Base-by-base conservation (phyloP, 2,329 filamentous ascomycete species). In the Thelonectria rubi region DNA sequence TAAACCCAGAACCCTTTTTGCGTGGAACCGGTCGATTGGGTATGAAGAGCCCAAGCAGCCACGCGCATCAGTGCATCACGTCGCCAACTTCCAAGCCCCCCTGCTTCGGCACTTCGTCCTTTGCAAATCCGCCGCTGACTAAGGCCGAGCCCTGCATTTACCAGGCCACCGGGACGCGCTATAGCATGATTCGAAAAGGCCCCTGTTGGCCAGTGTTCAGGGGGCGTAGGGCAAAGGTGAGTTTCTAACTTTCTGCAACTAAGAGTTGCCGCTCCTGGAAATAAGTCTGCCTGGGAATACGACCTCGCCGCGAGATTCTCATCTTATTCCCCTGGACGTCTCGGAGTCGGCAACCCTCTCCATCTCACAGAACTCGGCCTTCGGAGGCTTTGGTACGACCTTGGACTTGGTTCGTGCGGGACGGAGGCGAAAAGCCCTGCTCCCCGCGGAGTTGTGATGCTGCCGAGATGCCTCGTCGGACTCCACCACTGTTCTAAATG, bases 91-190 rank as follows among this genome's bases (percentile, higher is more conserved):
- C 12, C 7, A 43, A 12, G 20, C 43, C 2, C 15, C 18, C 12
- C 43, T 20, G 21, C 43, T 46, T 46, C 43, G 43, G 43, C 5
- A 18, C 18, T 46, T 46, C 21, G 20, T 46, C 11, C 10, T 7
- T 11, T 20, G 43, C 21, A 46, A 46, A 46, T 26, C 4, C 40
- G 43, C 43, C 43, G 43, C 43, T 46, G 43, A 46, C 43, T 46
- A 46, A 46, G 43, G 17, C 43, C 11, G 11, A 2, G 4, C 11
- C 11, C 11, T 20, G 4, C 17, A 26, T 46, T 24, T 24, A 46
- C 43, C 20, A 46, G 43, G 20, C 43, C 43, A 46, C 20, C 43
- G 11, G 43, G 43, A 7, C 20, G 18, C 3, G 12, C 18, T 46
- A 21, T 46, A 21, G 43, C 43, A 46, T 46, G 43, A 46, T 46